Conservation (phyloP, 371 early-diverging fungal species). For the Parasitella parasitica region DNA sequence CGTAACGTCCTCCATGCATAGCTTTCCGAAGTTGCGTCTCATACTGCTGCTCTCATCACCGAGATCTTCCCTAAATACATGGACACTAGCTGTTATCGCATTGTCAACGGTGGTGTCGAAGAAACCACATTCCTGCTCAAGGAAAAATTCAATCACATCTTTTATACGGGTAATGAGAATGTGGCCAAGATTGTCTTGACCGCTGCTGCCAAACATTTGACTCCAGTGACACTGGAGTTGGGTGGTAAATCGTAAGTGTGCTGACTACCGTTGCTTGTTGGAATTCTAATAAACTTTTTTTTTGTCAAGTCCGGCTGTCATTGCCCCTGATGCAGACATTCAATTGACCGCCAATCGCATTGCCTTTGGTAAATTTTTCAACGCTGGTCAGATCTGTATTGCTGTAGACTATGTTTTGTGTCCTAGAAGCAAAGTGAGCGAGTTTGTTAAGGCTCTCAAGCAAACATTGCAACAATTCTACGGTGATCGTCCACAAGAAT, state of each 20-base stretch:
- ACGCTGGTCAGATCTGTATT: conserved; percentile 90
- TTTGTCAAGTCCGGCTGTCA: conserved; percentile 62
- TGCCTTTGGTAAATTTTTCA: conserved; percentile 81
- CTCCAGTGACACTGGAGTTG: conserved; percentile 80
- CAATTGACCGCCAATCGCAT: conserved; percentile 71
- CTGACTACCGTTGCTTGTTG: neutral
- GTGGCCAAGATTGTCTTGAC: conserved; percentile 80
- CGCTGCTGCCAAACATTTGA: conserved; percentile 75
- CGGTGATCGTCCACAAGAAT: conserved; percentile 51
- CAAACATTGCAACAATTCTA: conserved; percentile 54
- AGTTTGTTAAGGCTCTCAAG: conserved; percentile 54
- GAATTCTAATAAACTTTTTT: neutral
- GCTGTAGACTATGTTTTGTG: conserved; percentile 85
- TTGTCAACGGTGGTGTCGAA: conserved; percentile 79
- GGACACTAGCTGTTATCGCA: conserved; percentile 63
- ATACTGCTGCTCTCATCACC: conserved; percentile 68
- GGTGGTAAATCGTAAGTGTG: conserved; percentile 76
- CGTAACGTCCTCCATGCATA: neutral
- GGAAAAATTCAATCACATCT: conserved; percentile 79
- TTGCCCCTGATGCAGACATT: conserved; percentile 69
- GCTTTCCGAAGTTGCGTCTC: conserved; percentile 77
- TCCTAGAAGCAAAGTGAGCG: conserved; percentile 45
- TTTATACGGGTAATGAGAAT: conserved; percentile 81
- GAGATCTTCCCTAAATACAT: conserved; percentile 72
- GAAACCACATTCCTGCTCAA: conserved; percentile 78